Evolutionary conservation across 805 yeast species (phyloP).

Genomic region (Lachancea quebecensis): DNA sequence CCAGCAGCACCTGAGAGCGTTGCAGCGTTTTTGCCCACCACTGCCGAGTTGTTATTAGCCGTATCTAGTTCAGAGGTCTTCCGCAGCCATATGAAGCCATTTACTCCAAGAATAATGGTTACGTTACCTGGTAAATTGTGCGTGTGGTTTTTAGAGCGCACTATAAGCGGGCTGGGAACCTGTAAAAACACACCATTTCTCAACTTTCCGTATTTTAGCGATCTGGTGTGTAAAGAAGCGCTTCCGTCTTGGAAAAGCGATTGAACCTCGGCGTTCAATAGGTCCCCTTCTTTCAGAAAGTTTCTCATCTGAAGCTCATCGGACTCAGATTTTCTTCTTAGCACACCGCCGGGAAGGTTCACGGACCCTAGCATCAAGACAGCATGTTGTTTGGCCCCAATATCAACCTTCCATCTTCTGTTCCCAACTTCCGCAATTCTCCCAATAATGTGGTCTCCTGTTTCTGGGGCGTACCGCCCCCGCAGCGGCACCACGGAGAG

Average conservation of each 20-base stretch:
- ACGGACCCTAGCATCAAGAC: constrained; percentile 90
- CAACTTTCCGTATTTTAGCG: constrained; percentile 89
- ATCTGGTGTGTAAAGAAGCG: constrained; percentile 91
- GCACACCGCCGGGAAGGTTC: constrained; percentile 93
- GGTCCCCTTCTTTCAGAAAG: constrained; percentile 91
- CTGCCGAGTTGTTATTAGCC: constrained; percentile 26
- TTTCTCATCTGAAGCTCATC: constrained; percentile 96
- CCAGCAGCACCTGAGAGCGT: constrained; percentile 14
- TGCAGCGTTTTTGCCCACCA: constrained; percentile 24
- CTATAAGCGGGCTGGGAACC: constrained; percentile 76
- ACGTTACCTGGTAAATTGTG: constrained; percentile 92
- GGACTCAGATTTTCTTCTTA: constrained; percentile 87
- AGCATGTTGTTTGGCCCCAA: constrained; percentile 92
- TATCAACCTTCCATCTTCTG: constrained; percentile 93
- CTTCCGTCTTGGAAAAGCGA: constrained; percentile 81
- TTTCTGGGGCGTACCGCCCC: constrained; percentile 86
- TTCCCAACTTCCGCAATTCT: constrained; percentile 90
- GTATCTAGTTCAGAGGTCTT: constrained; percentile 44
- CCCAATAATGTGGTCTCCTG: constrained; percentile 95
- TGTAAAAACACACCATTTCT: constrained; percentile 80
- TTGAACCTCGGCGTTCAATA: constrained; percentile 94
- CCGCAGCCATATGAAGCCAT: constrained; percentile 90
- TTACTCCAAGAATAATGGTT: constrained; percentile 84
- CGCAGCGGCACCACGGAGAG: constrained; percentile 79
- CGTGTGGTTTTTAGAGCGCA: constrained; percentile 81